These are phyloP conservation scores for Zea mays DNA, from an alignment of 176 grass and related monocot genomes.

Conservation along the genomic window DNA sequence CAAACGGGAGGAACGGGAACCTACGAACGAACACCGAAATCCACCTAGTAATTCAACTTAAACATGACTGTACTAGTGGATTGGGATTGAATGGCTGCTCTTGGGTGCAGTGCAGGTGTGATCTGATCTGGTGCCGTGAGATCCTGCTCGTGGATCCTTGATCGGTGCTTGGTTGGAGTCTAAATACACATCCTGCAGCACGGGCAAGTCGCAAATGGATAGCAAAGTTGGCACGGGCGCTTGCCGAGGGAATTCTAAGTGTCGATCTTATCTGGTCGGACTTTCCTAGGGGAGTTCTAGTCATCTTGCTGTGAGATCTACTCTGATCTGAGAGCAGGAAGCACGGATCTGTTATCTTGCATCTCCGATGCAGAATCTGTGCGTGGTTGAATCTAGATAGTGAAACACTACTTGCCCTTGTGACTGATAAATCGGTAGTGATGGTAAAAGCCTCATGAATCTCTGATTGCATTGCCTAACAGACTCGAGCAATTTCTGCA, in stretches of 20 bases:
- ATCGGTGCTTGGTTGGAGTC: slow-evolving; percentile 30
- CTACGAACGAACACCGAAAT: background rate
- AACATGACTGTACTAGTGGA: background rate
- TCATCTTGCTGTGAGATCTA: slow-evolving; percentile 6
- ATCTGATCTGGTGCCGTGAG: slow-evolving; percentile 50
- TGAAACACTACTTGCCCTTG: slow-evolving; percentile 4
- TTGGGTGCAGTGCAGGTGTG: background rate
- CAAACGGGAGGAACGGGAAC: background rate
- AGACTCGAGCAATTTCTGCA: background rate
- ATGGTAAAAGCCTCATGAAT: background rate
- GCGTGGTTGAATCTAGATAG: background rate
- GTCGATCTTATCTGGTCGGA: background rate
- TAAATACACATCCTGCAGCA: background rate
- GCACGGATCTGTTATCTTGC: background rate
- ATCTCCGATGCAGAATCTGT: slow-evolving; percentile 1
- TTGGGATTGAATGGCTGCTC: background rate
- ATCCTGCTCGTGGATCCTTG: slow-evolving; percentile 31
- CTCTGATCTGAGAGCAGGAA: background rate
- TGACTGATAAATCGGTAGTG: background rate
- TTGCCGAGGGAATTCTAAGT: background rate
- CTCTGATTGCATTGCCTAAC: background rate
- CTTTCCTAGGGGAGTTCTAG: background rate
- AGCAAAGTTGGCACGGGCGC: background rate
- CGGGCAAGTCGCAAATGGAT: background rate
- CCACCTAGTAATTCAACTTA: background rate